Percentiles rank a stretch among this genome's conserved stretches.
Evolutionary conservation across 345 rosid genomes (phyloP).

Genomic region (Populus alba): DNA sequence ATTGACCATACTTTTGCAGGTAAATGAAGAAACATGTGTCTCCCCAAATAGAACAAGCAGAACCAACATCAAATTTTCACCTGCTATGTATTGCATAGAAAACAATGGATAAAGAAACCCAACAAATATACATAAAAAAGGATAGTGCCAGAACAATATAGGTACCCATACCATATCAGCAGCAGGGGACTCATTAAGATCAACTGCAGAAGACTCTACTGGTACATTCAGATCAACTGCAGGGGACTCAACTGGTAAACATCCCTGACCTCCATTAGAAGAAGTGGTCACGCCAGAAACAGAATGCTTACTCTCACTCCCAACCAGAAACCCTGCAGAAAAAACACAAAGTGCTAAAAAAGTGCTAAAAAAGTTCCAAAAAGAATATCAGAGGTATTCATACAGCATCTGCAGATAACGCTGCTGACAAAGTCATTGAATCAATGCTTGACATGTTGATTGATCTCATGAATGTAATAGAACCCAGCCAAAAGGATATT

Average conservation of each 20-base stretch:
- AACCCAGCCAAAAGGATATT: constrained; percentile 40
- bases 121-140: background rate
- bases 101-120: background rate
- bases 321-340: constrained; percentile 29
- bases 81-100: background rate
- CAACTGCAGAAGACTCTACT: constrained; percentile 6
- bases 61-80: background rate
- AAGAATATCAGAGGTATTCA: constrained; percentile 7
- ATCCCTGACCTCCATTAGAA: constrained; percentile 32
- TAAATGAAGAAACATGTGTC: background rate
- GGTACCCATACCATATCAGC: constrained; percentile 29
- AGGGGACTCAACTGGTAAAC: constrained; percentile 19
- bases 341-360: constrained; percentile 17
- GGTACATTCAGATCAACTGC: constrained; percentile 32
- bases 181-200: constrained; percentile 15
- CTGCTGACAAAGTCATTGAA: constrained; percentile 42
- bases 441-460: constrained; percentile 39
- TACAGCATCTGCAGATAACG: constrained; percentile 31
- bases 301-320: constrained; percentile 48
- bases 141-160: background rate
- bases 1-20: background rate
- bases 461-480: constrained; percentile 30
- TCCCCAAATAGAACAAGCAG: background rate
- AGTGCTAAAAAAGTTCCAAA: constrained; percentile 16
- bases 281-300: constrained; percentile 49